Evolutionary conservation across 768 basidiomycete genomes (phyloP).

Genomic region (Polyporus arcularius): DNA sequence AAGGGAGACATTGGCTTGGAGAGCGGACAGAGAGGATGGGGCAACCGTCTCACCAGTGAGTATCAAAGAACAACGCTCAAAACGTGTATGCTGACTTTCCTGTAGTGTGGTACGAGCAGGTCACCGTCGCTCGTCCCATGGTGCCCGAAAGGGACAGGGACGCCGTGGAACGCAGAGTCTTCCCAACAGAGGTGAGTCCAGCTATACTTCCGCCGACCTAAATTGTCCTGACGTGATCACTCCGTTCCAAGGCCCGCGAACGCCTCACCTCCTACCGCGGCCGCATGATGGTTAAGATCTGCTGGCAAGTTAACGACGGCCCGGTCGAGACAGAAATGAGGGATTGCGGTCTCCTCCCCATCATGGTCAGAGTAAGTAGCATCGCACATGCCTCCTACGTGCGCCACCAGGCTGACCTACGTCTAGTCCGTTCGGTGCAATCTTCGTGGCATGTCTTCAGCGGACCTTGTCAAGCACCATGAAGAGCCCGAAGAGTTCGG

Average conservation of each 20-base stretch:
- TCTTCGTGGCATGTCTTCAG: slow-evolving; percentile 79
- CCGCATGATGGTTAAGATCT: slow-evolving; percentile 82
- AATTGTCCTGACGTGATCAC: not conserved
- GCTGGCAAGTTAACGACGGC: slow-evolving; percentile 74
- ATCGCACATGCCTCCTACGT: not conserved
- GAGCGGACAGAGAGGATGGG: slow-evolving; percentile 60
- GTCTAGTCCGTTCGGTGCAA: slow-evolving; percentile 88
- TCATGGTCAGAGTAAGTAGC: slow-evolving; percentile 90
- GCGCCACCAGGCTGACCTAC: not conserved
- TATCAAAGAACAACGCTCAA: slow-evolving; percentile 19
- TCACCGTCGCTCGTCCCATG: slow-evolving; percentile 82
- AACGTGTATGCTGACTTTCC: slow-evolving; percentile 4
- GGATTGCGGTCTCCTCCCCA: slow-evolving; percentile 91
- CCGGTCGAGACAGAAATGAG: slow-evolving; percentile 64
- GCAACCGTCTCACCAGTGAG: slow-evolving; percentile 85
- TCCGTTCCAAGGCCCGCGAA: slow-evolving; percentile 75
- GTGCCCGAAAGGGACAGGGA: slow-evolving; percentile 81
- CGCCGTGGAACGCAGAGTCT: slow-evolving; percentile 75
- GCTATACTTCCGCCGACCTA: not conserved
- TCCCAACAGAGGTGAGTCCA: slow-evolving; percentile 87
- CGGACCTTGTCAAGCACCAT: slow-evolving; percentile 83
- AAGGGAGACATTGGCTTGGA: slow-evolving; percentile 54
- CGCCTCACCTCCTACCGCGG: slow-evolving; percentile 90
- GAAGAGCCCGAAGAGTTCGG: slow-evolving; percentile 99
- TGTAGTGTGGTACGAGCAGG: slow-evolving; percentile 91